These are phyloP conservation scores for Schwanniomyces polymorphus DNA, from an alignment of 805 yeast species.

Conservation along the genomic window DNA sequence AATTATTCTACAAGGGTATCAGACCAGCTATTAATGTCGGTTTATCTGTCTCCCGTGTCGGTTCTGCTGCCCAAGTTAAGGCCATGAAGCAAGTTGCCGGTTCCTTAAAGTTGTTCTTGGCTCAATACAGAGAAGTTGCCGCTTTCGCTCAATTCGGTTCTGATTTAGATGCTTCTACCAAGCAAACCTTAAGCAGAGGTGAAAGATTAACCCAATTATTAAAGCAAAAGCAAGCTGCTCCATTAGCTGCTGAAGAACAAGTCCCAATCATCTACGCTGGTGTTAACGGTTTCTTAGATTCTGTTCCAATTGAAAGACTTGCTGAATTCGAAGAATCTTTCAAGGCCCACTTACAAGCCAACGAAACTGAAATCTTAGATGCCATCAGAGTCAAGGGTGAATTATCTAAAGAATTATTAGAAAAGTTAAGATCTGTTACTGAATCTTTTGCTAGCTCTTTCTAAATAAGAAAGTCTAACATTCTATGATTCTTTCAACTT, in stretches of 20 bases:
- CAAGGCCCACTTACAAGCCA: slow-evolving; percentile 88
- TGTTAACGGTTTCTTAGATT: slow-evolving; percentile 98
- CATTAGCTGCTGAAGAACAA: slow-evolving; percentile 98
- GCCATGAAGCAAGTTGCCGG: slow-evolving; percentile 99
- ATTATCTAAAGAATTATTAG: slow-evolving; percentile 84
- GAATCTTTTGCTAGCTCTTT: slow-evolving; percentile 92
- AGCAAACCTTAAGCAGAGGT: slow-evolving; percentile 99
- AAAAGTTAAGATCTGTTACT: slow-evolving; percentile 84
- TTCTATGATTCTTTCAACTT: slow-evolving; percentile 3
- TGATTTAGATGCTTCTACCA: slow-evolving; percentile 99
- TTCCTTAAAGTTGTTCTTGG: slow-evolving; percentile 99
- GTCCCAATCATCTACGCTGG: slow-evolving; percentile 99
- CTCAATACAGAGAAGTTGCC: slow-evolving; percentile 99
- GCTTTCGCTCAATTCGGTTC: slow-evolving; percentile 99
- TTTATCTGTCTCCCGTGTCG: slow-evolving; percentile 99
- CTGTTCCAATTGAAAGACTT: slow-evolving; percentile 79
- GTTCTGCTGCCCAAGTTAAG: slow-evolving; percentile 99
- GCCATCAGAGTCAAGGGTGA: slow-evolving; percentile 89
- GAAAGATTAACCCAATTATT: slow-evolving; percentile 99
- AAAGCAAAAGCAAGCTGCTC: slow-evolving; percentile 96
- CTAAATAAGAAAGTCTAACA: slow-evolving; percentile 26
- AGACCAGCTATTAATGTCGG: slow-evolving; percentile 99
- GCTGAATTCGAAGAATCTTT: slow-evolving; percentile 90
- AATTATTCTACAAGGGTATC: slow-evolving; percentile 99
- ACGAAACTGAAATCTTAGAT: slow-evolving; percentile 79